Conservation (phyloP, 306 rosid species). For the Quercus variabilis region DNA sequence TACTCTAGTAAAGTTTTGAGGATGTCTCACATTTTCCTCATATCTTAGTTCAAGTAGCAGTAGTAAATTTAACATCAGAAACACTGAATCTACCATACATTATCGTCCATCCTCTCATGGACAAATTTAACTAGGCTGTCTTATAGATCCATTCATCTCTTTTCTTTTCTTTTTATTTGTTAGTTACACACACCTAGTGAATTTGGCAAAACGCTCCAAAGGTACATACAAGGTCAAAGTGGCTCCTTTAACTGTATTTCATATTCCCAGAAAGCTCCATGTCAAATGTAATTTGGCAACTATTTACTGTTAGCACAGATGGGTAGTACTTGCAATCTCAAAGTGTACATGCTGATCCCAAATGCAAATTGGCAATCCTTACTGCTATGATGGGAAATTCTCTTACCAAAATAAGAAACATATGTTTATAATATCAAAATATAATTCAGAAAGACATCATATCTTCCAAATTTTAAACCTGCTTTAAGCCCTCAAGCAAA, state of each 20-base stretch:
- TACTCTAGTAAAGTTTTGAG: background rate
- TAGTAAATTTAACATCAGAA: background rate
- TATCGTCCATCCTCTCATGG: conserved; percentile 4
- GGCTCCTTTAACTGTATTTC: background rate
- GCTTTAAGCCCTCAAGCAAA: background rate
- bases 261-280: conserved; percentile 9
- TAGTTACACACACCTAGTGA: no score
- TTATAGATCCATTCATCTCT: background rate
- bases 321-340: conserved; percentile 15
- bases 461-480: background rate
- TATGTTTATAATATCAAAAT: background rate
- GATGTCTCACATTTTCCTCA: background rate
- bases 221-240: no score
- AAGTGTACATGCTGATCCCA: conserved; percentile 9
- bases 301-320: conserved; percentile 3
- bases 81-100: background rate
- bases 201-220: no score
- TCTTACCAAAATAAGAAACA: background rate
- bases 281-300: background rate
- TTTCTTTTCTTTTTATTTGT: no score
- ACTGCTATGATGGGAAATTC: conserved; percentile 2
- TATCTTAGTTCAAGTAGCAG: background rate
- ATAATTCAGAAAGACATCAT: background rate
- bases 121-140: conserved; percentile 7
- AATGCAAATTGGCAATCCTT: conserved; percentile 5